These are phyloP conservation scores for Candida piceae DNA, from an alignment of 805 yeast genomes.

Conservation along the genomic window DNA sequence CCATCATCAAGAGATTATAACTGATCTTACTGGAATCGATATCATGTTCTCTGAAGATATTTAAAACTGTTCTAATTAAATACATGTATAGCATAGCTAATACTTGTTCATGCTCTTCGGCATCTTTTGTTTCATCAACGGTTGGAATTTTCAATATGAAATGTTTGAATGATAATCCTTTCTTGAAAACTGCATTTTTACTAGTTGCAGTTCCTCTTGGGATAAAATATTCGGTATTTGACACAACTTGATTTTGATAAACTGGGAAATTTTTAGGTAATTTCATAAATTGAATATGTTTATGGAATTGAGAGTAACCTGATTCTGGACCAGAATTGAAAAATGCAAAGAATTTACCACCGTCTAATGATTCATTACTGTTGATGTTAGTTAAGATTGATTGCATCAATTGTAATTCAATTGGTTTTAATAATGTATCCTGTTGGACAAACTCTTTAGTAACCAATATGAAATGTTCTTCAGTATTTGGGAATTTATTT, in stretches of 20 bases:
- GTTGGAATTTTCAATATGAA: slow-evolving; percentile 61
- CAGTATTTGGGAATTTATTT: slow-evolving; percentile 83
- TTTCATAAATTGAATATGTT: slow-evolving; percentile 82
- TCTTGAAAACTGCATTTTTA: slow-evolving; percentile 56
- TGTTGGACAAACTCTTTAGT: slow-evolving; percentile 75
- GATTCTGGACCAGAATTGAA: slow-evolving; percentile 84
- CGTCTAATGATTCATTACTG: slow-evolving; percentile 31
- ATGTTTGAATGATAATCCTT: slow-evolving; percentile 74
- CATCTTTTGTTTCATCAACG: slow-evolving; percentile 19
- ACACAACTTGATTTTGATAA: slow-evolving; percentile 49
- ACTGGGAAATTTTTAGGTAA: slow-evolving; percentile 57
- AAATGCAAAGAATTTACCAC: slow-evolving; percentile 64
- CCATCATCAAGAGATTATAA: slow-evolving; percentile 79
- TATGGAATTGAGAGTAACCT: slow-evolving; percentile 95
- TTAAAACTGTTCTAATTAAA: slow-evolving; percentile 64
- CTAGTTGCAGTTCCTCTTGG: slow-evolving; percentile 39
- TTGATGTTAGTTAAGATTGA: slow-evolving; percentile 49
- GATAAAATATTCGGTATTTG: slow-evolving; percentile 41
- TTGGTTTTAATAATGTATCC: slow-evolving; percentile 60
- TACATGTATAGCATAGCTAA: slow-evolving; percentile 68
- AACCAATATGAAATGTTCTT: slow-evolving; percentile 72
- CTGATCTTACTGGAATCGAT: slow-evolving; percentile 42
- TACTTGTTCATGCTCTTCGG: slow-evolving; percentile 45
- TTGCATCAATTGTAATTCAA: slow-evolving; percentile 61
- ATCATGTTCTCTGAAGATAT: slow-evolving; percentile 53